These are phyloP conservation scores for Populus alba DNA, from an alignment of 345 rosid genomes.

Conservation along the genomic window DNA sequence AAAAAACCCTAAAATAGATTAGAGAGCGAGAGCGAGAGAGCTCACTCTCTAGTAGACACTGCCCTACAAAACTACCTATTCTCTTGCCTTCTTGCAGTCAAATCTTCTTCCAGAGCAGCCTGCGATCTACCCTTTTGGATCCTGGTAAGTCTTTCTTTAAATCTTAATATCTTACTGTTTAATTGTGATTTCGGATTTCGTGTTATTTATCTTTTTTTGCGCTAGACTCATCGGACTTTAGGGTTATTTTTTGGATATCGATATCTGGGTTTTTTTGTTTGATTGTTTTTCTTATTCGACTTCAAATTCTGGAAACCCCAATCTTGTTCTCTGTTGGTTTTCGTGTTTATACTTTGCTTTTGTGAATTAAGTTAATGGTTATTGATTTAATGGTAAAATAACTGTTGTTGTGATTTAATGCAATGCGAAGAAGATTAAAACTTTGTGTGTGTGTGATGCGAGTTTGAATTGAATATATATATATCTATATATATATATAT, in stretches of 20 bases:
- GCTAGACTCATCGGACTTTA: neutral
- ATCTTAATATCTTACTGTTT: neutral
- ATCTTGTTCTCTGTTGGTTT: neutral
- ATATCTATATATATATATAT: too few species aligned
- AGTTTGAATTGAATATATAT: neutral
- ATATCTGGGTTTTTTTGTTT: neutral
- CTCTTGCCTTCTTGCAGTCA: too few species aligned
- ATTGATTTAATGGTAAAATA: neutral
- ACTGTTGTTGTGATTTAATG: neutral
- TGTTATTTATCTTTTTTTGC: too few species aligned
- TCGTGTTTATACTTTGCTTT: neutral
- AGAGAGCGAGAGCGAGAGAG: neutral
- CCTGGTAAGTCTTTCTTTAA: neutral
- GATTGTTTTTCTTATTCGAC: neutral
- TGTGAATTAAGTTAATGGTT: neutral
- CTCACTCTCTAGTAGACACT: neutral
- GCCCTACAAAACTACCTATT: too few species aligned
- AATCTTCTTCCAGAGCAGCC: neutral
- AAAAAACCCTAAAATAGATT: neutral
- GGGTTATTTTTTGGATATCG: neutral
- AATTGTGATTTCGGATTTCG: neutral
- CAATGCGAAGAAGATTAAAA: neutral
- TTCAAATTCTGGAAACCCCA: neutral
- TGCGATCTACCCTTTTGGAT: conserved; percentile 2
- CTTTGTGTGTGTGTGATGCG: neutral